Evolutionary conservation across 805 yeast species (phyloP), one percentile per base, ranked within the genome.

Genomic region (Millerozyma acaciae): DNA sequence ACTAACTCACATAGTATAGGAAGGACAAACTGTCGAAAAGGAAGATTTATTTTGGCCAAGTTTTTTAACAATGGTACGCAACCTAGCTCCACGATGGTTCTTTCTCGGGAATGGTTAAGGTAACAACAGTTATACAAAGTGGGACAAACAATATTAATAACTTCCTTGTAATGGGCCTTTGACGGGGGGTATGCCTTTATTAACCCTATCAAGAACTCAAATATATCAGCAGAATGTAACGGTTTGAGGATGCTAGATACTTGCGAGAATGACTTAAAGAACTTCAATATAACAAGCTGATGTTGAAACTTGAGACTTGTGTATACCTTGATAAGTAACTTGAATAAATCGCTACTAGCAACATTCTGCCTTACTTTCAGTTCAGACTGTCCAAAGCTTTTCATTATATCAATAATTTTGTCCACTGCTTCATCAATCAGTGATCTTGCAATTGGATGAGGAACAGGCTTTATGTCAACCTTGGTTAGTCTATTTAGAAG

Each of bases 1-100:
- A 68, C 77, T 45, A 76, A 55, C 32, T 75, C 79, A 42, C 77
- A 73, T 14, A 76, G 39, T 6, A 76, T 55, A 1, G 80, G 80
- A 23, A 73, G 51, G 1, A 73, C 67, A 40, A 76, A 73, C 42
- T 76, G 79, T 21, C 73, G 60, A 33, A 73, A 61, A 7, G 71
- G 69, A 4, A 69, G 45, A 38, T 69, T 68, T 12, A 60, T 57
- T 17, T 45, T 42, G 5, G 68, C 59, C 7, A 73, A 54, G 12
- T 54, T 57, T 32, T 62, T 60, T 26, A 76, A 53, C 6, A 60
- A 46, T 1, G 76, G 76, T 3, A 76, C 56, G 2, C 68, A 65
- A 2, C 79, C 80, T 16, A 65, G 48, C 18, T 48, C 44, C 7
- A 73, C 74, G 13, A 75, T 55, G 36, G 70, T 75, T 1, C 55